A percentile compares a stretch with the other conserved stretches of the same genome.
These are phyloP conservation scores for Brachypodium distachyon DNA, from an alignment of 202 grass and related monocot species.

Conservation along the genomic window DNA sequence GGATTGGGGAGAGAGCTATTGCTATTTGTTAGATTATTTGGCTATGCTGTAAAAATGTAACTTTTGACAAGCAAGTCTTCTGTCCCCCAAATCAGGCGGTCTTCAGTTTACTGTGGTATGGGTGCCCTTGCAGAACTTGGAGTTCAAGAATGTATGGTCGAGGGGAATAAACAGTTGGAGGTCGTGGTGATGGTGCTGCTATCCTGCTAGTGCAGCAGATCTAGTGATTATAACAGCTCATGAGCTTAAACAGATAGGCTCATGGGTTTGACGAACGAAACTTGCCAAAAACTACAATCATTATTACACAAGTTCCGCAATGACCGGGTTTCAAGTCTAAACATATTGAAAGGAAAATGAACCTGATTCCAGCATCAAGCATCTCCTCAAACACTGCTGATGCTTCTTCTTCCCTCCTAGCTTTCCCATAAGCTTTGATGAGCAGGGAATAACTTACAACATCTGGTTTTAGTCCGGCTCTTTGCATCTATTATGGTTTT, in stretches of 20 bases:
- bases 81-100: no score
- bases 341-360: slow-evolving; percentile 17
- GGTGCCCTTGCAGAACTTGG: no score
- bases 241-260: background rate
- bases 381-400: slow-evolving; percentile 95
- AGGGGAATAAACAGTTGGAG: no score
- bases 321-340: background rate
- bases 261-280: background rate
- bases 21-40: no score
- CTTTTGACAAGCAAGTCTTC: no score
- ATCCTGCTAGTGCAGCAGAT: no score
- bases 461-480: slow-evolving; percentile 71
- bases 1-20: no score
- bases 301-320: background rate
- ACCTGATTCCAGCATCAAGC: slow-evolving; percentile 99
- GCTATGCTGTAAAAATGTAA: no score
- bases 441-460: slow-evolving; percentile 94
- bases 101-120: no score
- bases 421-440: slow-evolving; percentile 96
- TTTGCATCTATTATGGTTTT: slow-evolving; percentile 74
- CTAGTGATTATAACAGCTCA: background rate
- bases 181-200: no score
- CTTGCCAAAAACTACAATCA: background rate
- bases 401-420: slow-evolving; percentile 92
- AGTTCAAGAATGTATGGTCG: no score